A percentile compares a stretch with the other conserved stretches of the same genome.
These are phyloP conservation scores for Xanthoconium purpureum DNA, from an alignment of 768 basidiomycete genomes.

Conservation along the genomic window DNA sequence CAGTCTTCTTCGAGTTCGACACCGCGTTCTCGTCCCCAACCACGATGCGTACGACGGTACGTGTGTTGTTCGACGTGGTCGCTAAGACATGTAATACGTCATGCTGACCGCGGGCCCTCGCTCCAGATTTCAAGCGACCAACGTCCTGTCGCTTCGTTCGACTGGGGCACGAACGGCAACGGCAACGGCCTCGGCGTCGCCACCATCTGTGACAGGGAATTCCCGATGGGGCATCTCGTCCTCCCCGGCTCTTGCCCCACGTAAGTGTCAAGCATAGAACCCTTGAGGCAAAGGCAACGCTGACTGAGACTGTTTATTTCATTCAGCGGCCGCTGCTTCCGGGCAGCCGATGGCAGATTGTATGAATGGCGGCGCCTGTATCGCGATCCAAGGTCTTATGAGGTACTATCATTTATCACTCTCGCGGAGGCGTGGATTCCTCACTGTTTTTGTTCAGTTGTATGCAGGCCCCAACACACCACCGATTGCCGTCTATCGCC, in stretches of 20 bases:
- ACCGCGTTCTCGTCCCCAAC: conserved; percentile 37
- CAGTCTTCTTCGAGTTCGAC: conserved; percentile 65
- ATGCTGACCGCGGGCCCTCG: background rate
- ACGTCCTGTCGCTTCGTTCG: conserved; percentile 52
- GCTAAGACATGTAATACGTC: background rate
- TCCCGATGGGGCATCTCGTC: conserved; percentile 65
- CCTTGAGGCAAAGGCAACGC: conserved; percentile 7
- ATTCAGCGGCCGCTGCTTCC: conserved; percentile 58
- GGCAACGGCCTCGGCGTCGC: conserved; percentile 38
- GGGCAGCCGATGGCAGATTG: conserved; percentile 50
- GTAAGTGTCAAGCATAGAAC: conserved; percentile 33
- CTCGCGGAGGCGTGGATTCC: background rate
- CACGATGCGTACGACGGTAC: conserved; percentile 28
- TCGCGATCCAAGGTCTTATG: conserved; percentile 52
- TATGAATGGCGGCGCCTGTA: conserved; percentile 65
- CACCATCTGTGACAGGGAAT: conserved; percentile 49
- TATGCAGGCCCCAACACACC: conserved; percentile 45
- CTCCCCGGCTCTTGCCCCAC: conserved; percentile 47
- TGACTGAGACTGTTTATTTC: background rate
- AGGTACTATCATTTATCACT: conserved; percentile 42
- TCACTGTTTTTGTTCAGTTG: conserved; percentile 35
- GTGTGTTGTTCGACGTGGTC: background rate
- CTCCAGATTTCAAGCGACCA: conserved; percentile 40
- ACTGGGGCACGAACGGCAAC: conserved; percentile 37
- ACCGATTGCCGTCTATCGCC: conserved; percentile 57